Conservation (phyloP, 1,284 basidiomycete species). For the Farysia itapuensis region DNA sequence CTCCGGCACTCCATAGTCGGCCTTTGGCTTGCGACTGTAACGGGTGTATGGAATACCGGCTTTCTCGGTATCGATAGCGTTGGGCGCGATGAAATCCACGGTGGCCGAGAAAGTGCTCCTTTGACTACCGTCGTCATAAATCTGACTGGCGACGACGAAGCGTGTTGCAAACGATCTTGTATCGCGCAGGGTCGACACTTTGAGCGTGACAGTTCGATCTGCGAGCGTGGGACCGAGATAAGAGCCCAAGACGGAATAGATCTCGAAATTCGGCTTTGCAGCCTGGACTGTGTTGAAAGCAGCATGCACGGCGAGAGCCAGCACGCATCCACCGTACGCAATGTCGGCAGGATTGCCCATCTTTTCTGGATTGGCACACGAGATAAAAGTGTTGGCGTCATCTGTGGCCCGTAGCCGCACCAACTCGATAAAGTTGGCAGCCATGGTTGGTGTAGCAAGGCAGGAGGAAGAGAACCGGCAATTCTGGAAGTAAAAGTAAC, state of each 20-base stretch:
- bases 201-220: conserved; percentile 30
- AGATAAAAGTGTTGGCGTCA: conserved; percentile 29
- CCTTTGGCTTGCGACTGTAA: conserved; percentile 22
- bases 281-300: conserved; percentile 42
- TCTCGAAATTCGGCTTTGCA: conserved; percentile 16
- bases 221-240: conserved; percentile 44
- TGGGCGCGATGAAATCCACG: conserved; percentile 41
- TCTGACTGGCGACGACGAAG: conserved; percentile 34
- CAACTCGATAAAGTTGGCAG: conserved; percentile 36
- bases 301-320: conserved; percentile 30
- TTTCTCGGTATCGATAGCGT: conserved; percentile 12
- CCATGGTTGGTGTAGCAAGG: conserved; percentile 3
- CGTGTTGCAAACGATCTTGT: conserved; percentile 49
- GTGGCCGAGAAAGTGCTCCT: conserved; percentile 32
- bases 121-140: conserved; percentile 19
- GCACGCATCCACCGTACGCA: conserved; percentile 50
- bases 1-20: conserved; percentile 11
- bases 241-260: conserved; percentile 44
- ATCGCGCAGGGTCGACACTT: conserved; percentile 30
- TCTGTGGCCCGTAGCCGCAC: conserved; percentile 29
- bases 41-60: conserved; percentile 17
- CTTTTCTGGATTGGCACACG: conserved; percentile 29
- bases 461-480: neutral
- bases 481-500: too few species aligned
- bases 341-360: conserved; percentile 49